Conservation (phyloP, 2,329 filamentous ascomycete genomes). For the Geosmithia putterillii region DNA sequence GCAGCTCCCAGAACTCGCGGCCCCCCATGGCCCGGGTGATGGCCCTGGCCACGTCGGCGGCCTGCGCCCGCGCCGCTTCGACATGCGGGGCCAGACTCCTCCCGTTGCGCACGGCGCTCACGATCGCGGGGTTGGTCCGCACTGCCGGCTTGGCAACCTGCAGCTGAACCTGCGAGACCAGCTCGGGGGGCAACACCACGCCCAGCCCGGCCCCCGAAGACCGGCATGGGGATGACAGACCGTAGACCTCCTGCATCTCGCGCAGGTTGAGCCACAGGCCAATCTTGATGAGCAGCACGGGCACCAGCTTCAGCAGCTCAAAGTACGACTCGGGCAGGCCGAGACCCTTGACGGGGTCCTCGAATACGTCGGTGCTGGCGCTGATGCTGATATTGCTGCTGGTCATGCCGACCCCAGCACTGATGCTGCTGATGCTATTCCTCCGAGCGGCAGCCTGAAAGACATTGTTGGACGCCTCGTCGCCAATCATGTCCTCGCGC, state of each 20-base stretch:
- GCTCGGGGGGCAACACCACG: neutral
- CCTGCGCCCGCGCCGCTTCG: neutral
- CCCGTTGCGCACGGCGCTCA: neutral
- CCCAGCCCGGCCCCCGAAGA: no score
- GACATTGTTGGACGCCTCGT: neutral
- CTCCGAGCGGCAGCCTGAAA: neutral
- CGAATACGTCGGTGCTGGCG: neutral
- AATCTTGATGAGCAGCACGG: neutral
- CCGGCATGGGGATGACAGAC: neutral
- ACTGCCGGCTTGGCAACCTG: neutral
- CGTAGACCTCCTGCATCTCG: neutral
- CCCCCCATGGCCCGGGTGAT: neutral
- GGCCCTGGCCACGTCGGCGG: neutral
- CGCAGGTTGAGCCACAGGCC: neutral
- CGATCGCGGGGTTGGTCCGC: neutral
- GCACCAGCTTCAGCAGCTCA: neutral
- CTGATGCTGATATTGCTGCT: neutral
- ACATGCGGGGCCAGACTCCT: neutral
- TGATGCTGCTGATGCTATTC: neutral
- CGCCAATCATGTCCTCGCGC: neutral
- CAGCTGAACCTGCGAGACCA: neutral
- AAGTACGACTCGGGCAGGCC: neutral
- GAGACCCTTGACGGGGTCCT: neutral
- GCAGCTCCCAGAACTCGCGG: neutral
- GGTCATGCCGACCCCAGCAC: no score